Evolutionary conservation across 192 early-diverging fungal genomes (phyloP), one percentile per base, ranked within the genome.

Genomic region (Dissophora globulifera): DNA sequence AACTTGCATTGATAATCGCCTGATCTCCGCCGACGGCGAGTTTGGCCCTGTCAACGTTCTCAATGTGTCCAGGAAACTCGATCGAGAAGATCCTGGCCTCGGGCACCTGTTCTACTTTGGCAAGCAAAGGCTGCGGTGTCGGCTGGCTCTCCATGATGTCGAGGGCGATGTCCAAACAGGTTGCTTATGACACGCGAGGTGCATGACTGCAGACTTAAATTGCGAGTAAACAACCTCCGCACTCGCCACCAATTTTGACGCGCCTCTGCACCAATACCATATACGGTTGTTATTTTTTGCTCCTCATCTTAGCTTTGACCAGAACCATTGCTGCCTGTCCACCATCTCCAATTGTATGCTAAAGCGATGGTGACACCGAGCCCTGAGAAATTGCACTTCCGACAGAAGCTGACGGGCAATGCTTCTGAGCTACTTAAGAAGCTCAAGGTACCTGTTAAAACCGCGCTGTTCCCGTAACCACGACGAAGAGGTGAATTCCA

Each of bases 171-270:
- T n/a, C n/a, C n/a, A n/a, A n/a, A n/a, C n/a, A n/a, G n/a, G n/a
- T n/a, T n/a, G n/a, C n/a, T n/a, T n/a, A n/a, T n/a, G n/a, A n/a
- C n/a, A n/a, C n/a, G n/a, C n/a, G n/a, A n/a, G n/a, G n/a, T n/a
- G n/a, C n/a, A n/a, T n/a, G n/a, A n/a, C n/a, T n/a, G n/a, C n/a
- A n/a, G n/a, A n/a, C n/a, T n/a, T n/a, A n/a, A n/a, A n/a, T n/a
- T n/a, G n/a, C n/a, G n/a, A n/a, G n/a, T n/a, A n/a, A n/a, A n/a
- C n/a, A n/a, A n/a, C n/a, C 55, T 20, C 16, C 30, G 5, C n/a
- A n/a, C 4, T 9, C 43, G 71, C 71, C 71, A 75, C 71, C 71
- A 75, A 66, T 66, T 66, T 75, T 38, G 48, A 41, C 50, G 62
- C 51, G 50, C 56, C 25, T 11, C 1, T 47, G 15, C n/a, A n/a